Evolutionary conservation across 2,329 filamentous ascomycete species (phyloP).

Genomic region (Colletotrichum cuscutae): DNA sequence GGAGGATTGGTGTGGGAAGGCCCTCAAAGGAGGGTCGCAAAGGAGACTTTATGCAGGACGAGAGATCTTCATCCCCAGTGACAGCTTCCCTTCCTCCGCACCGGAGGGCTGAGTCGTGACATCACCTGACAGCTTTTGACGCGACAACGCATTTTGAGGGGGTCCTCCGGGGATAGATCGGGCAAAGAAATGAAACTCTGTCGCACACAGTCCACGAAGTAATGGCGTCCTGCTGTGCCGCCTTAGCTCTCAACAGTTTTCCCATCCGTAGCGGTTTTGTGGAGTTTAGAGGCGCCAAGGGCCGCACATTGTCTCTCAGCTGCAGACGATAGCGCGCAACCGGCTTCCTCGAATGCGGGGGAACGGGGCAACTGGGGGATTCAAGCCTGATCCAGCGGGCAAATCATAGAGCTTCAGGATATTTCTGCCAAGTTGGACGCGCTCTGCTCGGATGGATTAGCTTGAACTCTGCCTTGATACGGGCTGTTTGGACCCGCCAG

Average conservation of each 20-base stretch:
- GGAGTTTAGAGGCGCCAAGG: conserved; percentile 12
- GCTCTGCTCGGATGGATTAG: background rate
- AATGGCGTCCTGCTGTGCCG: conserved; percentile 1
- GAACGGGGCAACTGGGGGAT: background rate
- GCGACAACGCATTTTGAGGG: conserved; percentile 10
- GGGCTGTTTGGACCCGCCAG: conserved; percentile 9
- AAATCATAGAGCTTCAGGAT: conserved; percentile 13
- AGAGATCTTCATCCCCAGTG: background rate
- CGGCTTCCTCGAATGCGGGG: background rate
- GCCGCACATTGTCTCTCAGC: conserved; percentile 12
- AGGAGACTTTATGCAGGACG: conserved; percentile 3
- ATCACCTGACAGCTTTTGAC: conserved; percentile 13
- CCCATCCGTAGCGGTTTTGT: background rate
- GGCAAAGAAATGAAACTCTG: conserved; percentile 2
- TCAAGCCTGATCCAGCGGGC: background rate
- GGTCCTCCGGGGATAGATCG: conserved; percentile 27
- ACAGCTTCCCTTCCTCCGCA: conserved; percentile 6
- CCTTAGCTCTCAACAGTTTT: conserved; percentile 10
- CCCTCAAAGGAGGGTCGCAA: background rate
- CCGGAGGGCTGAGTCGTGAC: conserved; percentile 24
- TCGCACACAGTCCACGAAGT: background rate
- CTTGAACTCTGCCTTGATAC: conserved; percentile 7
- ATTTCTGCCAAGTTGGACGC: background rate
- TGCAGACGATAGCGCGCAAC: conserved; percentile 10
- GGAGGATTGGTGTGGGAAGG: background rate